phyloP scores from a whole-genome alignment of 2,329 filamentous ascomycete species.

The Rhynchosporium secalis region DNA sequence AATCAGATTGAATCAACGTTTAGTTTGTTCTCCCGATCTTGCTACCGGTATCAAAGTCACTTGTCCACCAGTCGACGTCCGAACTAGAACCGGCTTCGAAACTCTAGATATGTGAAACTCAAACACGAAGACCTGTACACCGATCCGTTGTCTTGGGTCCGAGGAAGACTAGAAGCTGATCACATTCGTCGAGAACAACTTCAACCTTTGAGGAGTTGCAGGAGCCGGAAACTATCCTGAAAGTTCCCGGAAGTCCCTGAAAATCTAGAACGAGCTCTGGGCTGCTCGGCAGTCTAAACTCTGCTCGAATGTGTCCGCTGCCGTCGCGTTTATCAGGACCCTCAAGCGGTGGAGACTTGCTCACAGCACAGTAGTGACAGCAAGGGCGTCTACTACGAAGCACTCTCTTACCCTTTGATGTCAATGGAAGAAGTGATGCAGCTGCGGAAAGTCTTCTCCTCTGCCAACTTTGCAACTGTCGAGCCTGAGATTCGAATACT shows the following conservation, averaged over 20 bases:
- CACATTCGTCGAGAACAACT: slow-evolving; percentile 6
- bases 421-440: neutral
- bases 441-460: too few species aligned
- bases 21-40: neutral
- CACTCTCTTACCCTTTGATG: neutral
- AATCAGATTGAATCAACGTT: neutral
- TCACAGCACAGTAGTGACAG: neutral
- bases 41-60: neutral
- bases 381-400: neutral
- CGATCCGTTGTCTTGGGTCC: slow-evolving; percentile 16
- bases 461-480: too few species aligned
- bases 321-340: neutral
- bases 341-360: neutral
- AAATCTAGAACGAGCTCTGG: slow-evolving; percentile 9
- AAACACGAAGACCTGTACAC: neutral
- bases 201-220: neutral
- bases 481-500: too few species aligned
- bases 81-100: neutral
- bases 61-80: neutral
- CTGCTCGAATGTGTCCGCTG: neutral
- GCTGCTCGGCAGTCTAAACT: neutral
- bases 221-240: neutral
- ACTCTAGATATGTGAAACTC: neutral
- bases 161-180: slow-evolving; percentile 13
- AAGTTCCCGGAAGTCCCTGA: neutral